Percentiles rank a stretch among this genome's conserved stretches.
These are phyloP conservation scores for Colletotrichum costaricense DNA, from an alignment of 2,329 filamentous ascomycete species.

Conservation along the genomic window DNA sequence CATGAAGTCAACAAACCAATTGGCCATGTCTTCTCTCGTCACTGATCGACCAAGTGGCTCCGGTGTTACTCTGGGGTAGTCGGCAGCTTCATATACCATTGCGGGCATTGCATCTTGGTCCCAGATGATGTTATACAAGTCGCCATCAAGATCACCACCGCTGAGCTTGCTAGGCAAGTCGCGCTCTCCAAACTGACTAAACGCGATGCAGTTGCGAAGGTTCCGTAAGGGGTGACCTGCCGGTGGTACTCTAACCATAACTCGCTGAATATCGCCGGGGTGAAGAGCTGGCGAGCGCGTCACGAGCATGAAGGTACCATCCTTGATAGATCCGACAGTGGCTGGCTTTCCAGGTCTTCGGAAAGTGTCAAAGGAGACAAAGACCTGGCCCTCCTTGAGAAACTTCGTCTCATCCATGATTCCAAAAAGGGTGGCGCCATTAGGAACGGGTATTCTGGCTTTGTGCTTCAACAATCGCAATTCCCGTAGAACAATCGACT, in stretches of 20 bases:
- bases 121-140: constrained; percentile 84
- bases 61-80: constrained; percentile 72
- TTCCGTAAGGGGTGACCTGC: constrained; percentile 67
- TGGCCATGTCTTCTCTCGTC: constrained; percentile 73
- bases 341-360: constrained; percentile 21
- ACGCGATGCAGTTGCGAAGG: constrained; percentile 81
- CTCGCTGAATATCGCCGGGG: constrained; percentile 82
- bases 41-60: constrained; percentile 72
- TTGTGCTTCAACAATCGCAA: constrained; percentile 83
- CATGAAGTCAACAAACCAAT: constrained; percentile 87
- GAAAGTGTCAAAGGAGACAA: constrained; percentile 60
- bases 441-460: constrained; percentile 76
- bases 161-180: constrained; percentile 84
- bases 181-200: constrained; percentile 76
- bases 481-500: constrained; percentile 76
- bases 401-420: constrained; percentile 84
- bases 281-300: constrained; percentile 86
- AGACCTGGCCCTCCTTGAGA: constrained; percentile 76
- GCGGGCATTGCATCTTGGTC: constrained; percentile 64
- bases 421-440: constrained; percentile 83
- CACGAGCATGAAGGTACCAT: constrained; percentile 65
- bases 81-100: constrained; percentile 66
- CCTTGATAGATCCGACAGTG: constrained; percentile 44
- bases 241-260: constrained; percentile 70
- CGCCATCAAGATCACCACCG: constrained; percentile 87